A percentile compares a stretch with the other conserved stretches of the same genome.
Evolutionary conservation across 2,329 filamentous ascomycete species (phyloP).

Genomic region (Talaromyces sp.): DNA sequence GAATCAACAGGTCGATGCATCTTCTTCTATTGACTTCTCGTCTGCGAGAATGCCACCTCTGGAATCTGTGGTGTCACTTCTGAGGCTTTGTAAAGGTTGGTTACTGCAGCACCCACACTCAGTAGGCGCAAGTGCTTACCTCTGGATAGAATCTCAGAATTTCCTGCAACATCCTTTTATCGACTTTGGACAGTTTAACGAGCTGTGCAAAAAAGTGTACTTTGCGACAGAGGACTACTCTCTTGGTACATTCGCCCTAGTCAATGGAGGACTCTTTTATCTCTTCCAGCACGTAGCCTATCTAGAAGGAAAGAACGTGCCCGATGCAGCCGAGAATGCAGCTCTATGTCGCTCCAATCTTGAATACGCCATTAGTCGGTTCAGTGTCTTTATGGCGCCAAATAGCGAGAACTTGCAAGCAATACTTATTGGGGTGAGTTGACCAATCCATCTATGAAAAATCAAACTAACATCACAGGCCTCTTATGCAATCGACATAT

Average conservation of each 20-base stretch:
- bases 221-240: slow-evolving; percentile 44
- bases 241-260: slow-evolving; percentile 38
- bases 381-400: slow-evolving; percentile 57
- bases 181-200: slow-evolving; percentile 31
- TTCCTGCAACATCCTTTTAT: slow-evolving; percentile 35
- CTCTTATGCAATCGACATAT: slow-evolving; percentile 60
- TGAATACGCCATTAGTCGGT: slow-evolving; percentile 44
- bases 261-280: slow-evolving; percentile 39
- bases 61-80: slow-evolving; percentile 30
- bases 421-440: slow-evolving; percentile 56
- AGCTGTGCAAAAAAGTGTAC: slow-evolving; percentile 43
- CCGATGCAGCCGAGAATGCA: slow-evolving; percentile 25
- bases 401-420: slow-evolving; percentile 57
- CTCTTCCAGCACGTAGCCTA: slow-evolving; percentile 30
- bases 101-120: not conserved
- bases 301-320: slow-evolving; percentile 26
- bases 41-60: slow-evolving; percentile 38
- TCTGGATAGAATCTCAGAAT: slow-evolving; percentile 23
- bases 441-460: not conserved
- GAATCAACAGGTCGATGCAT: slow-evolving; percentile 23
- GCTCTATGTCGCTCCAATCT: slow-evolving; percentile 44
- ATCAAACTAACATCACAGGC: slow-evolving; percentile 41
- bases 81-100: slow-evolving; percentile 36
- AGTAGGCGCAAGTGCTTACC: not conserved
- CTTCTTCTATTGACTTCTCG: slow-evolving; percentile 28